Conservation (phyloP, 306 rosid genomes). For the Quercus agrifolia region DNA sequence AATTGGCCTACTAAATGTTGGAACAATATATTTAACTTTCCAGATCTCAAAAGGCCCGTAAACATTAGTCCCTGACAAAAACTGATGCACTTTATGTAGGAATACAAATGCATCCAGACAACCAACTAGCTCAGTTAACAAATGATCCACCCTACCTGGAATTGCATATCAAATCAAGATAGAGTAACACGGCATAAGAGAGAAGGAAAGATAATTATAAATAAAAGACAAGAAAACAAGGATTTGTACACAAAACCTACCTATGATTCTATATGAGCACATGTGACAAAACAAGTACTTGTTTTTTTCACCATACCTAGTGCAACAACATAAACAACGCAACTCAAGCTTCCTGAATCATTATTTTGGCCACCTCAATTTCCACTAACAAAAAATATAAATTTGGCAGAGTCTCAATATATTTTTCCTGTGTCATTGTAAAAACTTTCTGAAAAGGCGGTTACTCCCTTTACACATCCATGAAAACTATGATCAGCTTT, state of each 20-base stretch:
- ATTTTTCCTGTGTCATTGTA: not conserved
- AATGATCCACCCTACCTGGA: not conserved
- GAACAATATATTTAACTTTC: not conserved
- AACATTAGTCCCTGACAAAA: not conserved
- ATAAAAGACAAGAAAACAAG: not conserved
- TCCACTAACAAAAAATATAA: not conserved
- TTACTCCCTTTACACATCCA: not conserved
- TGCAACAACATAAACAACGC: too few relatives aligned
- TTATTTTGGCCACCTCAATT: not conserved
- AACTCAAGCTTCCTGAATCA: not conserved
- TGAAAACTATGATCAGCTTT: not conserved
- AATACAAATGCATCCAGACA: not conserved
- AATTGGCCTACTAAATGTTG: not conserved
- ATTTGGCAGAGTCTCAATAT: not conserved
- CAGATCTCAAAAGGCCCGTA: not conserved
- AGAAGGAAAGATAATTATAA: not conserved
- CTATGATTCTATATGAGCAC: not conserved
- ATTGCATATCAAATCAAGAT: not conserved
- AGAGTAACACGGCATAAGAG: not conserved
- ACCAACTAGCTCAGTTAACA: not conserved
- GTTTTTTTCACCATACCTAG: not conserved
- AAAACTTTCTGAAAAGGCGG: not conserved
- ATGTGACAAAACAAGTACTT: not conserved
- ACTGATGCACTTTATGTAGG: not conserved
- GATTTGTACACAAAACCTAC: not conserved